Conservation (phyloP, 129 eudicot species). For the Artemisia annua region DNA sequence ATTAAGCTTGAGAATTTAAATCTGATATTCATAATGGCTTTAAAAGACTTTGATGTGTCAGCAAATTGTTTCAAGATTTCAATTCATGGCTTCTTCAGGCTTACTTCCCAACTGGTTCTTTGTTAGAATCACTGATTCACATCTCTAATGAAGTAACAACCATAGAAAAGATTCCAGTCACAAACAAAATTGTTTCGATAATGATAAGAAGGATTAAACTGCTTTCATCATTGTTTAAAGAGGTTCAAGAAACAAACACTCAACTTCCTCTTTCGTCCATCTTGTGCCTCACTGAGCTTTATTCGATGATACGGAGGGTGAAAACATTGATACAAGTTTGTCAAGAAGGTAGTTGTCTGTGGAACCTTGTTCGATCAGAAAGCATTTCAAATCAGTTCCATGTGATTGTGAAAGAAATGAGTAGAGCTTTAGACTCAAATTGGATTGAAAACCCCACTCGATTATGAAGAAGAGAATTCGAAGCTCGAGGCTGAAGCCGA, state of each 20-base stretch:
- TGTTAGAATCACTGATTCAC: slow-evolving; percentile 64
- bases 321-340: slow-evolving; percentile 52
- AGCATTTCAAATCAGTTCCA: slow-evolving; percentile 55
- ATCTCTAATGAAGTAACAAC: slow-evolving; percentile 63
- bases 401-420: slow-evolving; percentile 56
- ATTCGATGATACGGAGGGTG: slow-evolving; percentile 52
- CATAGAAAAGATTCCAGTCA: slow-evolving; percentile 42
- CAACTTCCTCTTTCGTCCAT: slow-evolving; percentile 81
- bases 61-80: too few species aligned
- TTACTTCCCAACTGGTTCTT: too few species aligned
- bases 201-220: slow-evolving; percentile 64
- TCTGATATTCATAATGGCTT: too few species aligned
- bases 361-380: slow-evolving; percentile 71
- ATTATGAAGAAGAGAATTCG: slow-evolving; percentile 70
- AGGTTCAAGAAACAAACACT: slow-evolving; percentile 58
- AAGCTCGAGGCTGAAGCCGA: slow-evolving; percentile 85
- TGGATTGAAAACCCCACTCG: slow-evolving; percentile 54
- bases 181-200: slow-evolving; percentile 57
- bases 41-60: too few species aligned
- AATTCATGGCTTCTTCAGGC: too few species aligned
- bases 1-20: too few species aligned
- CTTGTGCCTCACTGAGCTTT: slow-evolving; percentile 73
- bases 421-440: slow-evolving; percentile 53
- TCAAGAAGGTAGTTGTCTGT: slow-evolving; percentile 61
- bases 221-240: slow-evolving; percentile 72